Percentiles rank a stretch among this genome's conserved stretches.
Evolutionary conservation across 2,329 filamentous ascomycete genomes (phyloP).

Genomic region (Penicillium sp.): DNA sequence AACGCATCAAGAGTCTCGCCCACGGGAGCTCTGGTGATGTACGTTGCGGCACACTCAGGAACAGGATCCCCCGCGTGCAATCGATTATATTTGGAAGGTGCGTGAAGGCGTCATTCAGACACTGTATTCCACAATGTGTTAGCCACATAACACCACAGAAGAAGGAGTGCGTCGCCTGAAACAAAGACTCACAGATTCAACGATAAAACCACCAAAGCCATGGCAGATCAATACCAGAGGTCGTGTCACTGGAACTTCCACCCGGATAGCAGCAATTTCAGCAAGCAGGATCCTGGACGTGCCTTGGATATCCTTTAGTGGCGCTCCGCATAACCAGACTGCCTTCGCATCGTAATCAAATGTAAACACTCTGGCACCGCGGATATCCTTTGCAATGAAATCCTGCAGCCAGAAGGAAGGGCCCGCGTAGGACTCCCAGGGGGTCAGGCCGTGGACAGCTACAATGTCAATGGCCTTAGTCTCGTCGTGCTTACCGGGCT

Average conservation of each 20-base stretch:
- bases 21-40: not conserved
- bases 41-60: not conserved
- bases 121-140: not conserved
- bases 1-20: not conserved
- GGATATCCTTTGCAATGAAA: not conserved
- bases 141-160: not conserved
- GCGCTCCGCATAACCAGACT: not conserved
- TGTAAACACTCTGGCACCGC: not conserved
- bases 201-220: not conserved
- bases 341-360: not conserved
- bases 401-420: not conserved
- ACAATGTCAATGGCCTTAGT: not conserved
- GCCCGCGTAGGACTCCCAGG: not conserved
- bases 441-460: not conserved
- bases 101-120: not conserved
- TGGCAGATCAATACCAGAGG: not conserved
- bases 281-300: not conserved
- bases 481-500: not conserved
- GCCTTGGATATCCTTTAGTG: not conserved
- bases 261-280: not conserved
- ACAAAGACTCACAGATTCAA: not conserved
- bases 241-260: not conserved
- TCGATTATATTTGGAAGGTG: not conserved
- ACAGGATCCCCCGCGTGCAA: not conserved
- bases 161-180: not conserved